Percentiles rank a stretch among this genome's conserved stretches.
These are phyloP conservation scores for Fusarium armeniacum DNA, from an alignment of 2,329 filamentous ascomycete genomes.

Conservation along the genomic window DNA sequence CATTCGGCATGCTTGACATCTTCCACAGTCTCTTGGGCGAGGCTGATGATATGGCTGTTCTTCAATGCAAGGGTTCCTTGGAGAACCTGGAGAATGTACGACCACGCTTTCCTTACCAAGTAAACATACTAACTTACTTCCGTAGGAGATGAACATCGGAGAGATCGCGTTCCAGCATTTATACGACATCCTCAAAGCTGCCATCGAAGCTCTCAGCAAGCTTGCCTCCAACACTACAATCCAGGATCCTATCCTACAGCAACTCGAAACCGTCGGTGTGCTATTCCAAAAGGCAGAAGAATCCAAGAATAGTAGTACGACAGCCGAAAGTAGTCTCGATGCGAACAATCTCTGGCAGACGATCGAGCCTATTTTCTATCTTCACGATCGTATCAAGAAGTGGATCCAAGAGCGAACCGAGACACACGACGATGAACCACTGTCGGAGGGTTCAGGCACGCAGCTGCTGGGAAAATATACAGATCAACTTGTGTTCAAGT, in stretches of 20 bases:
- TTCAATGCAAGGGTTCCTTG: conserved; percentile 70
- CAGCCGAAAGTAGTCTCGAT: conserved; percentile 36
- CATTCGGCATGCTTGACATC: conserved; percentile 71
- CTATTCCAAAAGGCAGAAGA: conserved; percentile 49
- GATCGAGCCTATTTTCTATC: conserved; percentile 83
- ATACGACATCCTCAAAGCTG: conserved; percentile 47
- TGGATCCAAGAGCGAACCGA: conserved; percentile 78
- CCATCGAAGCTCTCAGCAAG: conserved; percentile 46
- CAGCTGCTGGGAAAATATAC: conserved; percentile 74
- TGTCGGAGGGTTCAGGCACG: conserved; percentile 38
- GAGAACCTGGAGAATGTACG: conserved; percentile 72
- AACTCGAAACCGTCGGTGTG: conserved; percentile 47
- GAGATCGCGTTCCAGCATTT: conserved; percentile 53
- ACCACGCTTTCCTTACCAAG: neutral
- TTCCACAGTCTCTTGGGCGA: conserved; percentile 75
- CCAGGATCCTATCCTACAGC: conserved; percentile 45
- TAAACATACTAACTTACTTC: neutral
- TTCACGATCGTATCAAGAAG: conserved; percentile 57
- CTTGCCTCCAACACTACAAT: conserved; percentile 42
- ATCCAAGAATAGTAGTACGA: conserved; percentile 21
- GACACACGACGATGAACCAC: conserved; percentile 35
- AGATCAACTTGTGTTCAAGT: conserved; percentile 87
- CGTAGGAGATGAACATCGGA: conserved; percentile 74
- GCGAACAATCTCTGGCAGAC: conserved; percentile 78
- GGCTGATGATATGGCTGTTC: conserved; percentile 61